Evolutionary conservation across 2,329 filamentous ascomycete species (phyloP), one percentile per base, ranked within the genome.

Genomic region (Arachnomyces sp.): DNA sequence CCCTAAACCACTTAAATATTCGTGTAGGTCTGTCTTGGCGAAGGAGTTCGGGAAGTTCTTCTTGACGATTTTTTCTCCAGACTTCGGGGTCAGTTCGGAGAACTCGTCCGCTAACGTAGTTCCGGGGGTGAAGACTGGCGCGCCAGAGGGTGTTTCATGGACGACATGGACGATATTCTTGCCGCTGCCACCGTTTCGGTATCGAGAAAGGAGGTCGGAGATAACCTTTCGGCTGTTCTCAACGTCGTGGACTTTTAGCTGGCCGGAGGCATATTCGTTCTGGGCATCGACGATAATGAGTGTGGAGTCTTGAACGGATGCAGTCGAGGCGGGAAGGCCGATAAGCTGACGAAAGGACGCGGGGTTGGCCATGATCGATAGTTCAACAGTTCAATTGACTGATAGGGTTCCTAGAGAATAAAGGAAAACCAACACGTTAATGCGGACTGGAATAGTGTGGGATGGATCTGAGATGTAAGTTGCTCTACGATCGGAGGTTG

Each of bases 261-360:
- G 63, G 34, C 80, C 81, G 2, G 44, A 31, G 33, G 48, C 60
- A 46, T 80, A 83, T 60, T 84, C 81, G 53, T 82, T 82, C 52
- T 84, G 81, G 1, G 80, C 80, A 54, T 84, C 79, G 53, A 83
- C 78, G 58, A 84, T 82, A 50, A 84, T 60, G 33, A 84, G 68
- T 2, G 73, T 71, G 46, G 72, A 77, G 60, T 83, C 77, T 32
- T 59, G 56, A 1, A 72, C 63, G 0, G 74, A 72, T 6, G 78
- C 78, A 0, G 71, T 74, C 11, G 74, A 76, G 16, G 71, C 69
- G 7, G 65, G 54, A 9, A 72, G 61, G 42, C 79, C 79, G 40
- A 82, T 52, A 42, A 77, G 60, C 28, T 67, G 49, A 43, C 76
- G 73, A 63, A 77, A 73, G 32, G 20, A 25, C 20, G 5, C 9